These are phyloP conservation scores for Rubia occidens DNA, from an alignment of 305 asterid species.

Conservation along the genomic window DNA sequence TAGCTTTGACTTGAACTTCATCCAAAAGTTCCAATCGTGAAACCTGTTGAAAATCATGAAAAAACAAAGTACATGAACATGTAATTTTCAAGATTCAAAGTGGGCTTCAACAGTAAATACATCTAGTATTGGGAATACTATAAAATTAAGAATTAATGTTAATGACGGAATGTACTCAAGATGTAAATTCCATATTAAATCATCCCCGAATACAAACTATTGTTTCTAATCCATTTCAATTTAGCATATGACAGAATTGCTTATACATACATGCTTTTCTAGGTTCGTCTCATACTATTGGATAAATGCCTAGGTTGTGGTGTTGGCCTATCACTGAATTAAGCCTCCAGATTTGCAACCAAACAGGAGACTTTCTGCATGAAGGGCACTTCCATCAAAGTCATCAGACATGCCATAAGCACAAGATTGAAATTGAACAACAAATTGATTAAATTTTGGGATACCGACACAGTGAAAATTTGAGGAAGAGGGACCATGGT, in stretches of 20 bases:
- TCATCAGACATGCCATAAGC: background rate
- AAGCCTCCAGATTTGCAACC: background rate
- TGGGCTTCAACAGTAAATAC: background rate
- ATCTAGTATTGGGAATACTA: background rate
- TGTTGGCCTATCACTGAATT: background rate
- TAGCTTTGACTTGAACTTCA: slow-evolving; percentile 89
- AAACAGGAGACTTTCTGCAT: background rate
- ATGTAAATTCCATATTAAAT: background rate
- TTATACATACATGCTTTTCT: background rate
- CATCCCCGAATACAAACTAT: no score
- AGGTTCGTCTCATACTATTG: background rate
- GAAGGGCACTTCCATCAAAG: slow-evolving; percentile 1
- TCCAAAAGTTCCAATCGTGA: slow-evolving; percentile 96
- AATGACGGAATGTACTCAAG: background rate
- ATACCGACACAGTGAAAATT: background rate
- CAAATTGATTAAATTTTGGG: background rate
- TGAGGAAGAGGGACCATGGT: background rate
- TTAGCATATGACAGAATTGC: background rate
- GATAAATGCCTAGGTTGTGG: background rate
- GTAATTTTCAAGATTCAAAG: background rate
- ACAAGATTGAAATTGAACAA: slow-evolving; percentile 2
- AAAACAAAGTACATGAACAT: background rate
- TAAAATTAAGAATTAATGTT: background rate
- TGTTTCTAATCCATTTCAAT: background rate
- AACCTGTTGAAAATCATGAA: slow-evolving; percentile 36